Evolutionary conservation across 345 rosid species (phyloP).

Genomic region (Bruguiera gymnorhiza): DNA sequence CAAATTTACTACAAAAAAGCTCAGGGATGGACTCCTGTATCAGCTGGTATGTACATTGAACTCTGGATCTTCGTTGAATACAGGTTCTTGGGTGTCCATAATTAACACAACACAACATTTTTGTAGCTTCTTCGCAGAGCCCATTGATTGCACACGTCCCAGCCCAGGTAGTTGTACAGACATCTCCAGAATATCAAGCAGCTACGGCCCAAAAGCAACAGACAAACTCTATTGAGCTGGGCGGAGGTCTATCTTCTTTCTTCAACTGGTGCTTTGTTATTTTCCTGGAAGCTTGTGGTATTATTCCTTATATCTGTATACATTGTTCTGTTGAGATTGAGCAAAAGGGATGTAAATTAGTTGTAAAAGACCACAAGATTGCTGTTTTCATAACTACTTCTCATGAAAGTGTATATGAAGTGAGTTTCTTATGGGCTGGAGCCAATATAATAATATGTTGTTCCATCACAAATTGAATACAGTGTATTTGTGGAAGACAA

Average conservation of each 20-base stretch:
- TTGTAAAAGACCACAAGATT: too few relatives aligned
- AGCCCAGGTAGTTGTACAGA: conserved; percentile 41
- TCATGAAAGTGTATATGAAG: too few relatives aligned
- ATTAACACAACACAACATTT: conserved; percentile 5
- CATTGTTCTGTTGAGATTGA: background rate
- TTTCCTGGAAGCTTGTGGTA: background rate
- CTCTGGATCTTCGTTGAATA: background rate
- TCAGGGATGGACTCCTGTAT: conserved; percentile 40
- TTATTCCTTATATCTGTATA: background rate
- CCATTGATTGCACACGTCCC: conserved; percentile 31
- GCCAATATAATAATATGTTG: too few relatives aligned
- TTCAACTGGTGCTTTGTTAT: background rate
- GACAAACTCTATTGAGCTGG: conserved; percentile 32
- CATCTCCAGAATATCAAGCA: conserved; percentile 45
- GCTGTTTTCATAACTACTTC: background rate
- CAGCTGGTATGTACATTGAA: conserved; percentile 44
- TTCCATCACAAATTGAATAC: too few relatives aligned
- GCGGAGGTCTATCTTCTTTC: conserved; percentile 44
- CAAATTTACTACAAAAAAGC: conserved; percentile 70
- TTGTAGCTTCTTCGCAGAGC: conserved; percentile 49
- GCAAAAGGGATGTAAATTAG: too few relatives aligned
- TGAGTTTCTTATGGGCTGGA: too few relatives aligned
- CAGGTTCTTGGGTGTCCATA: background rate
- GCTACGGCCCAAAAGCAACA: conserved; percentile 44
- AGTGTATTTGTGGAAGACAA: too few relatives aligned